Evolutionary conservation across 768 basidiomycete genomes (phyloP).

Genomic region (Phaeolepiota aurea): DNA sequence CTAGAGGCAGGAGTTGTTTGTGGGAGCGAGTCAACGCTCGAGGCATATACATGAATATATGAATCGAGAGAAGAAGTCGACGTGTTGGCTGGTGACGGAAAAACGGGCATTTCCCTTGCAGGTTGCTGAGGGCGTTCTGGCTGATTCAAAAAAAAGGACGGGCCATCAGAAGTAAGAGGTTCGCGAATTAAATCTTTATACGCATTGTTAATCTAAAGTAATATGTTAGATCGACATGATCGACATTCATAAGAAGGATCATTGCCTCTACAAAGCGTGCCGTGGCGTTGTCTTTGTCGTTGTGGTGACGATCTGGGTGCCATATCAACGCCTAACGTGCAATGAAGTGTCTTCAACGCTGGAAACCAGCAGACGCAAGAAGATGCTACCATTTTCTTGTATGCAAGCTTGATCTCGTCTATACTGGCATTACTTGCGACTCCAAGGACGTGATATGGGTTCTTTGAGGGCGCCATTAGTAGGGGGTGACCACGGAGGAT

Average conservation of each 20-base stretch:
- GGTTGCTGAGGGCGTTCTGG: conserved; percentile 5
- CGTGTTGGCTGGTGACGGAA: neutral
- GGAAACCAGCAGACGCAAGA: conserved; percentile 7
- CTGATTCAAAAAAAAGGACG: conserved; percentile 6
- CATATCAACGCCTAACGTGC: conserved; percentile 44
- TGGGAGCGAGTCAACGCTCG: conserved; percentile 16
- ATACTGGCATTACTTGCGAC: conserved; percentile 35
- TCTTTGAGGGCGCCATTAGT: conserved; percentile 24
- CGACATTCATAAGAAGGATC: conserved; percentile 3
- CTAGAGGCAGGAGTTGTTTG: conserved; percentile 21
- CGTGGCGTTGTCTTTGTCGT: conserved; percentile 15
- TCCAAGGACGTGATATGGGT: conserved; percentile 35
- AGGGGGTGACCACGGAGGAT: conserved; percentile 9
- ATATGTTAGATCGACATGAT: conserved; percentile 5
- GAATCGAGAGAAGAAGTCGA: conserved; percentile 15
- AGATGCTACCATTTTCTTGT: conserved; percentile 48
- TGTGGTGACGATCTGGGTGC: conserved; percentile 19
- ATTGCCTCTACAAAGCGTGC: conserved; percentile 45
- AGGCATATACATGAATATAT: conserved; percentile 18
- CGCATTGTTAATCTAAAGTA: conserved; percentile 41
- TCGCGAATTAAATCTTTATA: conserved; percentile 47
- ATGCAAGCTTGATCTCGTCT: conserved; percentile 50
- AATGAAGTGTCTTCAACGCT: conserved; percentile 11
- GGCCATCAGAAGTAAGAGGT: conserved; percentile 12
- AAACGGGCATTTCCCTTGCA: conserved; percentile 1